Percentiles rank a stretch among this genome's conserved stretches.
Evolutionary conservation across 140 eudicot species (phyloP).

Genomic region (Senecio squalidus): DNA sequence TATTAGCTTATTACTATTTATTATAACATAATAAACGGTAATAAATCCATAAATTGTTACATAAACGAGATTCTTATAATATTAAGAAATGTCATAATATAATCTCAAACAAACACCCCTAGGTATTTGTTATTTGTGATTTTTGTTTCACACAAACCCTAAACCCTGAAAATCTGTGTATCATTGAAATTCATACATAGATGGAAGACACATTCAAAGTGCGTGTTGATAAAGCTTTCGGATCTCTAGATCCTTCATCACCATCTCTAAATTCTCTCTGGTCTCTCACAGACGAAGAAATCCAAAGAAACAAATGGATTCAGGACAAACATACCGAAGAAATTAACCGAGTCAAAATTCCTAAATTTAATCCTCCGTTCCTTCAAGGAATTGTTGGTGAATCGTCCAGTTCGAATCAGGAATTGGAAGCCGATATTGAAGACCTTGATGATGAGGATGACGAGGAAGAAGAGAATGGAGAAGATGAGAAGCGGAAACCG

Average conservation of each 20-base stretch:
- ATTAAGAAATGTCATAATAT: too few species aligned
- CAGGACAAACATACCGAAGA: constrained; percentile 21
- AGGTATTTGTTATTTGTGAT: too few species aligned
- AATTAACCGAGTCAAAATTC: constrained; percentile 8
- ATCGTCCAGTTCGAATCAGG: background rate
- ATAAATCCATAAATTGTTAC: too few species aligned
- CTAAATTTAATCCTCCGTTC: constrained; percentile 25
- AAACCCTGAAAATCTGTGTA: background rate
- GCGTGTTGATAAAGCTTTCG: constrained; percentile 70
- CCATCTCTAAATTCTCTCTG: constrained; percentile 44
- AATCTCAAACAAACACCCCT: background rate
- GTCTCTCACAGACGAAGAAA: constrained; percentile 85
- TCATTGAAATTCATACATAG: background rate
- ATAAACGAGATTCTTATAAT: too few species aligned
- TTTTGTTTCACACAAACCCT: background rate
- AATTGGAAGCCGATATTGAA: constrained; percentile 35
- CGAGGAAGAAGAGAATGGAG: constrained; percentile 26
- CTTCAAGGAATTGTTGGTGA: constrained; percentile 27
- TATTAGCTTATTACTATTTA: too few species aligned
- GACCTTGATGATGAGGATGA: constrained; percentile 24
- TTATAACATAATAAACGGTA: too few species aligned
- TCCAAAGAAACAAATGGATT: constrained; percentile 59
- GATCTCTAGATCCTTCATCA: constrained; percentile 31
- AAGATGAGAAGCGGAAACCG: constrained; percentile 6
- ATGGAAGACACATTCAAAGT: constrained; percentile 88